A percentile compares a stretch with the other conserved stretches of the same genome.
Evolutionary conservation across 2,329 filamentous ascomycete genomes (phyloP).

Genomic region (Talaromyces marneffei): DNA sequence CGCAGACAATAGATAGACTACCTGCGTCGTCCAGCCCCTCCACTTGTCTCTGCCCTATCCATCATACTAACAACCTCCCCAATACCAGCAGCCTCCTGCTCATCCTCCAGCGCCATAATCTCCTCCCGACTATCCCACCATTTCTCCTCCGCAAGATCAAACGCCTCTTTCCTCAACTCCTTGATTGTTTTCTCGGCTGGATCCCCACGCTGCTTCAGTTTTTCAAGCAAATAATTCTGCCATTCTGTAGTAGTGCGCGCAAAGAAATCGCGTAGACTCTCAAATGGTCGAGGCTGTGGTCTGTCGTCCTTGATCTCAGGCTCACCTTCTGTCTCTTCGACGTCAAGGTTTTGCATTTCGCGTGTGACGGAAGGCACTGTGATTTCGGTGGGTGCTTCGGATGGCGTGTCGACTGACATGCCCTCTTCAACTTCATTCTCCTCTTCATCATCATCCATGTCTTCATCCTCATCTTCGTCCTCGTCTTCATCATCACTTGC

Average conservation of each 20-base stretch:
- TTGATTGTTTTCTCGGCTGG: constrained; percentile 61
- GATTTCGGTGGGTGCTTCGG: constrained; percentile 32
- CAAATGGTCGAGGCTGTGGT: constrained; percentile 76
- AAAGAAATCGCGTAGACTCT: constrained; percentile 88
- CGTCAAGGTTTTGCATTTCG: constrained; percentile 33
- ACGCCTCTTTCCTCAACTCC: constrained; percentile 86
- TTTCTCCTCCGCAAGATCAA: constrained; percentile 86
- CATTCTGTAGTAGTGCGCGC: constrained; percentile 78
- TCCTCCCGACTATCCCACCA: constrained; percentile 99
- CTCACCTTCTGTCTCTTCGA: constrained; percentile 33
- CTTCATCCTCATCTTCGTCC: constrained; percentile 37
- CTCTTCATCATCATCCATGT: constrained; percentile 36
- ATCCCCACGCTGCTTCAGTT: constrained; percentile 61
- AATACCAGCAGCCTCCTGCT: constrained; percentile 92
- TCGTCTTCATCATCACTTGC: constrained; percentile 51
- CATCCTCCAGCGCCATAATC: constrained; percentile 83
- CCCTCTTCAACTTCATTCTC: constrained; percentile 44
- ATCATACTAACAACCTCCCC: constrained; percentile 86
- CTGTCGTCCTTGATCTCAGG: constrained; percentile 62
- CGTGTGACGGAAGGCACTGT: constrained; percentile 33
- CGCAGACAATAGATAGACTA: constrained; percentile 15
- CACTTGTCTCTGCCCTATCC: constrained; percentile 54
- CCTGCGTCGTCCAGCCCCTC: constrained; percentile 42
- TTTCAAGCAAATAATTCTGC: constrained; percentile 80
- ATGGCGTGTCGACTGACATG: constrained; percentile 36